Base-by-base conservation (phyloP, 805 yeast species). In the Peterozyma xylosa region DNA sequence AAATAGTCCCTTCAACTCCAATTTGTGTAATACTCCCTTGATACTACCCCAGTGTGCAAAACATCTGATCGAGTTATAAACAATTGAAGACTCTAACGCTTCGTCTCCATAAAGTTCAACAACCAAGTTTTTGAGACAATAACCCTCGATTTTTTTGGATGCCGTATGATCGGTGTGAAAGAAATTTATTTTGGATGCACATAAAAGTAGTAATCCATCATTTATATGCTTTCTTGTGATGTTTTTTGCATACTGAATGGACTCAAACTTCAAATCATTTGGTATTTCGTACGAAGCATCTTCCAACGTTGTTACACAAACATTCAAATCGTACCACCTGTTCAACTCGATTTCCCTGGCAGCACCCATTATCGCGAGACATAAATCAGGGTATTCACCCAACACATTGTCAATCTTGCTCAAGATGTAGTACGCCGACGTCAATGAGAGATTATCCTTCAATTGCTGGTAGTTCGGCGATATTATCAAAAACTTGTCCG, bases 31-130 rank as follows among this genome's bases (percentile, higher is more conserved):
- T 13, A 73, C 59, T 3, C 78, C 78, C 47, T 68, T 67, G 42
- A 71, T 73, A 44, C 72, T 68, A 27, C 75, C 74, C 80, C 80
- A 76, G 54, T 76, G 79, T 15, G 70, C 71, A 49, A 75, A 73
- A 32, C 76, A 70, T 46, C 75, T 67, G 30, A 76, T 55, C 0
- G 79, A 74, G 30, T 67, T 62, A 46, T 71, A 67, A 30, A 73
- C 71, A 36, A 67, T 72, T 0, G 57, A 60, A 39, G 71, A 66
- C 9, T 55, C 55, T 27, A 73, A 48, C 0, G 69, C 66, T 3
- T 60, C 68, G 5, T 50, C 56, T 6, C 76, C 78, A 45, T 64
- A 72, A 43, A 66, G 62, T 35, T 62, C 59, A 16, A 49, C 49
- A 37, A 74, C 64, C 30, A 63, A 62, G 39, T 62, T 57, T 33